Conservation (phyloP, 345 rosid genomes). For the Brassica carinata region DNA sequence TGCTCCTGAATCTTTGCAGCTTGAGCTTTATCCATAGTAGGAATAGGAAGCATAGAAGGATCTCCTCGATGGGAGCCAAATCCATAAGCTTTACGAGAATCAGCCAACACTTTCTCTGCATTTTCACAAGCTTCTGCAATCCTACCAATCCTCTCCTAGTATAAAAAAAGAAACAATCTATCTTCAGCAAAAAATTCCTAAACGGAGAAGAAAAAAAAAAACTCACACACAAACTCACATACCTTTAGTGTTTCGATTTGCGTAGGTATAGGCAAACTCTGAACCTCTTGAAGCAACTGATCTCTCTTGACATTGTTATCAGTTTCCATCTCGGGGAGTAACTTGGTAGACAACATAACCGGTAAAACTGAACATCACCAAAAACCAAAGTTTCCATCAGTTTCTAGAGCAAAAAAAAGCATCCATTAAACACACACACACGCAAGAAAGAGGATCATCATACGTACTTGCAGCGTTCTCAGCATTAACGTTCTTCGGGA, state of each 20-base stretch:
- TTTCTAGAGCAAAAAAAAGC: background rate
- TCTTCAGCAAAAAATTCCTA: background rate
- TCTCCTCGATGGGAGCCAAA: conserved; percentile 84
- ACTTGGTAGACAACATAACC: conserved; percentile 91
- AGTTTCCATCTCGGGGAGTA: conserved; percentile 90
- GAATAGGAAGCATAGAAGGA: conserved; percentile 58
- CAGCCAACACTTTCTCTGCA: conserved; percentile 84
- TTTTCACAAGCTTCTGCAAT: conserved; percentile 93
- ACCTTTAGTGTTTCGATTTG: conserved; percentile 88
- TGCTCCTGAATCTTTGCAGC: conserved; percentile 90
- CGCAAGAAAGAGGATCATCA: conserved; percentile 14
- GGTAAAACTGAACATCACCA: conserved; percentile 67
- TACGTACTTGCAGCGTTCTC: conserved; percentile 69
- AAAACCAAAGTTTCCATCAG: conserved; percentile 4
- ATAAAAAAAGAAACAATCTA: background rate
- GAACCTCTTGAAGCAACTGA: conserved; percentile 89
- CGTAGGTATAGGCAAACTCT: conserved; percentile 62
- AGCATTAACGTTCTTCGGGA: conserved; percentile 85
- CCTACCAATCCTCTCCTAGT: conserved; percentile 78
- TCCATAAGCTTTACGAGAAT: conserved; percentile 86
- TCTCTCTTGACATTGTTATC: conserved; percentile 83
- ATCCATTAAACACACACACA: background rate
- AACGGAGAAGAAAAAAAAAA: background rate
- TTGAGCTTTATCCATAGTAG: conserved; percentile 81
- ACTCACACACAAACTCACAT: background rate